Percentiles rank a stretch among this genome's conserved stretches.
Conservation (phyloP, 2,329 filamentous ascomycete species). For the Meredithiella fracta region DNA sequence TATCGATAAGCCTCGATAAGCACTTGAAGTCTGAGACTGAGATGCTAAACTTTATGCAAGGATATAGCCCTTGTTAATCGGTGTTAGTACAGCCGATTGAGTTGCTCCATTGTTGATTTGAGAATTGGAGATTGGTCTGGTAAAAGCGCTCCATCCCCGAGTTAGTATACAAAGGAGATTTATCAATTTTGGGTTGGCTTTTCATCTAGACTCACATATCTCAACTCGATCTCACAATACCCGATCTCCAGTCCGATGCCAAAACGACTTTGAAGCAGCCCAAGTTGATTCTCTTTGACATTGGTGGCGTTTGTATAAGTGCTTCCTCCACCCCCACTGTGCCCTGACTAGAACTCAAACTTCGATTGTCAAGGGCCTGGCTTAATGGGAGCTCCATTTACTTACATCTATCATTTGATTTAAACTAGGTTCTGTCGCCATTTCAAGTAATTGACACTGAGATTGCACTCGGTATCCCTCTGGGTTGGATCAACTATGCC, state of each 20-base stretch:
- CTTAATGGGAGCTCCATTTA: neutral
- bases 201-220: no score
- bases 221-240: no score
- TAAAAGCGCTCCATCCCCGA: no score
- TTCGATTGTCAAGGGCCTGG: neutral
- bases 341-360: conserved; percentile 5
- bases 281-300: conserved; percentile 77
- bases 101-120: no score
- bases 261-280: conserved; percentile 26
- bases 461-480: conserved; percentile 54
- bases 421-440: conserved; percentile 63
- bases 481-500: conserved; percentile 81
- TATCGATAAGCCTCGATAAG: conserved; percentile 5
- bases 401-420: neutral
- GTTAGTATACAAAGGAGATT: no score
- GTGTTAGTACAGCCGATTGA: neutral
- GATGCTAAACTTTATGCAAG: neutral
- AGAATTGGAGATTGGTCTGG: no score
- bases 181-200: no score
- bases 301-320: conserved; percentile 91
- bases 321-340: conserved; percentile 4
- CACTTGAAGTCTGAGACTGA: neutral
- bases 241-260: neutral
- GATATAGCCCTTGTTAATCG: neutral
- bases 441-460: conserved; percentile 94